Evolutionary conservation across 31 red algal genomes (phyloP).

Genomic region (Endocladia muricata): DNA sequence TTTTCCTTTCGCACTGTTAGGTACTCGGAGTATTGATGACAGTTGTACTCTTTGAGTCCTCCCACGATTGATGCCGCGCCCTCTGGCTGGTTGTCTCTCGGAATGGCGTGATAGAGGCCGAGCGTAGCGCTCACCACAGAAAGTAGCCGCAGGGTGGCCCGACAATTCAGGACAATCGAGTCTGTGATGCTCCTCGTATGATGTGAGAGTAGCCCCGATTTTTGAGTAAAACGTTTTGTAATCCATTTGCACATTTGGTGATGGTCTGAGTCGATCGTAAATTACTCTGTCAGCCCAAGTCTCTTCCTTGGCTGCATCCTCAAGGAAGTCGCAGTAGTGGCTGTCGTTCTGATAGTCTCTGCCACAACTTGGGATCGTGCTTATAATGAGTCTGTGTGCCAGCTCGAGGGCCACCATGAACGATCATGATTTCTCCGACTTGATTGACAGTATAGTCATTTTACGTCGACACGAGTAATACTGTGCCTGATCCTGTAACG

Average conservation of each 20-base stretch:
- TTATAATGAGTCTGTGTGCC: neutral
- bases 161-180: too few species aligned
- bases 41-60: too few species aligned
- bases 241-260: neutral
- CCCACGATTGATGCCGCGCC: too few species aligned
- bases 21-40: too few species aligned
- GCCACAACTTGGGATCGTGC: neutral
- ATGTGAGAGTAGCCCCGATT: neutral
- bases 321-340: constrained; percentile 4
- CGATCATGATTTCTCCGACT: neutral
- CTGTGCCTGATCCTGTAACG: neutral
- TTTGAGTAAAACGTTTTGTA: neutral
- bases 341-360: neutral
- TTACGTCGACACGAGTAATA: neutral
- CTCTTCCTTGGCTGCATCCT: neutral
- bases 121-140: too few species aligned
- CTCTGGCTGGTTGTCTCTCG: too few species aligned
- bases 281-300: neutral
- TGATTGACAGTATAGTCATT: neutral
- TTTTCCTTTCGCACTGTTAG: too few species aligned
- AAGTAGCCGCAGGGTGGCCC: too few species aligned
- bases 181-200: too few species aligned
- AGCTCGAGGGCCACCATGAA: neutral
- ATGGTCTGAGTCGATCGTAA: neutral
- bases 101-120: too few species aligned